phyloP scores from a whole-genome alignment of 2,329 filamentous ascomycete genomes.

The Diaporthe sp. region DNA sequence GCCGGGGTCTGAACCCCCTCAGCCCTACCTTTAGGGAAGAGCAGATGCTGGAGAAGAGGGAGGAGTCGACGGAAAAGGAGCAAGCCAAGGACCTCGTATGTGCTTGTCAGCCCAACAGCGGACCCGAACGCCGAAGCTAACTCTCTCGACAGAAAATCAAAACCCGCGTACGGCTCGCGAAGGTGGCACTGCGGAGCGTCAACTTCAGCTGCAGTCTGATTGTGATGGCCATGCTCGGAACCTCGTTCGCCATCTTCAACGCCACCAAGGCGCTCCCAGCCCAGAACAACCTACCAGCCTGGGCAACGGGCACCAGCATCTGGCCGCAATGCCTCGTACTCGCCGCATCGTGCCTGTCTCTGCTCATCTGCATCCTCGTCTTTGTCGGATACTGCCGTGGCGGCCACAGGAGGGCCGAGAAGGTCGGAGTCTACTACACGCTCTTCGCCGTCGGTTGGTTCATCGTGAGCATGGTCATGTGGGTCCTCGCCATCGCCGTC shows the following conservation, averaged over 20 bases:
- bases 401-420: conserved; percentile 90
- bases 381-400: conserved; percentile 90
- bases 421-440: conserved; percentile 95
- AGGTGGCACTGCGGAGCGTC: conserved; percentile 93
- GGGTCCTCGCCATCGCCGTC: conserved; percentile 87
- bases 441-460: conserved; percentile 95
- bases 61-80: conserved; percentile 84
- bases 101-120: conserved; percentile 42
- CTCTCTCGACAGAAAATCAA: conserved; percentile 82
- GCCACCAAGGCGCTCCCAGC: conserved; percentile 81
- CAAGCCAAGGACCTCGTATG: conserved; percentile 90
- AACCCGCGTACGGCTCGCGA: conserved; percentile 89
- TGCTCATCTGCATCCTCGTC: conserved; percentile 82
- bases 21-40: conserved; percentile 95
- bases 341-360: conserved; percentile 82
- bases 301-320: conserved; percentile 82
- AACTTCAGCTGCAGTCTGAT: conserved; percentile 98
- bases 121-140: conserved; percentile 44
- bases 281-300: conserved; percentile 86
- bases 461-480: conserved; percentile 92
- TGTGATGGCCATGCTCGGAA: conserved; percentile 88
- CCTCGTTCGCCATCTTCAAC: conserved; percentile 94
- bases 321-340: conserved; percentile 95
- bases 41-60: conserved; percentile 86
- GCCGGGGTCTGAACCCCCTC: conserved; percentile 80